These are phyloP conservation scores for Pisolithus orientalis DNA, from an alignment of 768 basidiomycete genomes.

Conservation along the genomic window DNA sequence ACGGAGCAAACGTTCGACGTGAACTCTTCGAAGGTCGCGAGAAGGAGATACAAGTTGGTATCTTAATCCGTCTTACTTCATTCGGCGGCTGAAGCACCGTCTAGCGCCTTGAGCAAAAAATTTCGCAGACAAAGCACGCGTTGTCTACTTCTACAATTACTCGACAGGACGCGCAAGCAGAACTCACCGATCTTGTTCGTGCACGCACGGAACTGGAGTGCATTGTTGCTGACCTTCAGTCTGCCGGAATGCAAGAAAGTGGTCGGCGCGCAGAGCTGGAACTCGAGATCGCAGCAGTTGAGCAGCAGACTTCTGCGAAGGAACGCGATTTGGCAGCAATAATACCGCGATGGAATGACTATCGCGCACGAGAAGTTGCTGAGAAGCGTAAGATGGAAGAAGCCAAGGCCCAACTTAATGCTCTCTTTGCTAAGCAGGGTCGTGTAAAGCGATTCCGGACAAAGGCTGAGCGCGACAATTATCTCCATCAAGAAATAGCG, in stretches of 20 bases:
- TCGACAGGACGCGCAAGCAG: constrained; percentile 70
- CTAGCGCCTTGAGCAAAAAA: constrained; percentile 68
- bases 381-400: constrained; percentile 70
- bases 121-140: constrained; percentile 62
- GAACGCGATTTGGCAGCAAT: constrained; percentile 58
- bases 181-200: constrained; percentile 82
- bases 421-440: constrained; percentile 87
- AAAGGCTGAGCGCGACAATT: constrained; percentile 77
- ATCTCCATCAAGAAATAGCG: constrained; percentile 71
- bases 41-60: constrained; percentile 72
- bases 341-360: constrained; percentile 63
- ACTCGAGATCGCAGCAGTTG: constrained; percentile 55
- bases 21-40: constrained; percentile 81
- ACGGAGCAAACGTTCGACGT: constrained; percentile 74
- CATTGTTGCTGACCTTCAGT: constrained; percentile 67
- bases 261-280: constrained; percentile 59
- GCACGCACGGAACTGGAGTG: constrained; percentile 85
- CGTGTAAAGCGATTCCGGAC: constrained; percentile 81
- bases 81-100: not conserved
- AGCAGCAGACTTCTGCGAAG: constrained; percentile 54
- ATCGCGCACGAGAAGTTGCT: constrained; percentile 41
- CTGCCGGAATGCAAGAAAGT: constrained; percentile 57
- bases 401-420: constrained; percentile 60
- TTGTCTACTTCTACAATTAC: constrained; percentile 65
- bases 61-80: not conserved